phyloP scores from a whole-genome alignment of 176 grass and related monocot species.

The Ananas comosus region DNA sequence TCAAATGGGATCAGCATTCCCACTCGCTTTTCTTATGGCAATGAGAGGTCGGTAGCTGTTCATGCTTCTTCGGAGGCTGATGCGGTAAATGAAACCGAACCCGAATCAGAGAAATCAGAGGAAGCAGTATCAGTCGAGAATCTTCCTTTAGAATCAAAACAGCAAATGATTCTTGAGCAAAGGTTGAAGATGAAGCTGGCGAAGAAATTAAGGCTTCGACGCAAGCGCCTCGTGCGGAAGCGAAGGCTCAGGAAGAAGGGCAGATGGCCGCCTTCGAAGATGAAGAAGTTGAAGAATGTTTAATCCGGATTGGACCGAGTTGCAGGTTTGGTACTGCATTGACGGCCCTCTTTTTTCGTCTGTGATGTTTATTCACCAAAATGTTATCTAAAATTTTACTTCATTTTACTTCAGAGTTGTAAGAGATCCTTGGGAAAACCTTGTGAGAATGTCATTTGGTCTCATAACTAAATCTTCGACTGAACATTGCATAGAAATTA shows the following conservation, averaged over 20 bases:
- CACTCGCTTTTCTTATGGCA: constrained; percentile 2
- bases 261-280: constrained; percentile 71
- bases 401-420: not conserved
- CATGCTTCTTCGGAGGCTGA: constrained; percentile 37
- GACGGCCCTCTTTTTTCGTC: not conserved
- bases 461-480: not conserved
- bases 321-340: not conserved
- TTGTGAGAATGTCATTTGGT: not conserved
- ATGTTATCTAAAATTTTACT: not conserved
- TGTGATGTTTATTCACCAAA: not conserved
- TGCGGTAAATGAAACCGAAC: constrained; percentile 13
- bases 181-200: constrained; percentile 52
- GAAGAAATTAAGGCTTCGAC: constrained; percentile 63
- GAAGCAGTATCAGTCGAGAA: constrained; percentile 32
- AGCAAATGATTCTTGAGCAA: constrained; percentile 56
- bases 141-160: constrained; percentile 63
- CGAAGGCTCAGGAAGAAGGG: constrained; percentile 79
- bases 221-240: constrained; percentile 64
- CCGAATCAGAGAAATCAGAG: constrained; percentile 33
- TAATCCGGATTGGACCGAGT: not conserved
- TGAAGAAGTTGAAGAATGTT: constrained; percentile 79
- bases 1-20: constrained; percentile 23
- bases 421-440: not conserved
- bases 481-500: not conserved
- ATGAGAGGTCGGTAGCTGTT: constrained; percentile 40